Evolutionary conservation across 306 rosid species (phyloP), one percentile per base, ranked within the genome.

Genomic region (Comarum palustre): DNA sequence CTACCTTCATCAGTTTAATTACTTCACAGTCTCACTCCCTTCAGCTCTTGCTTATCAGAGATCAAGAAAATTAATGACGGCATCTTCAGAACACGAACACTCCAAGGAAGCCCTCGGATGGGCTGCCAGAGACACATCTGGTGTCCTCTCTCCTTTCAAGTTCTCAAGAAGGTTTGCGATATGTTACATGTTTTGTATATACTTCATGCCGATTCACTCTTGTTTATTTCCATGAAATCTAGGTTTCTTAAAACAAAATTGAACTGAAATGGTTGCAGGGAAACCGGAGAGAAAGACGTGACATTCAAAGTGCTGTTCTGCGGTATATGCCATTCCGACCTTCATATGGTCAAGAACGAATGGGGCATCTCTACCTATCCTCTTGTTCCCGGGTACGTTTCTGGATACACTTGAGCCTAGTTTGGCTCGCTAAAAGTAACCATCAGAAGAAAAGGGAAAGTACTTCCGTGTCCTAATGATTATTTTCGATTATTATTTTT

Each of bases 71-170:
- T n/a, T n/a, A 51, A 41, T 71, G 47, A 67, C 3, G 27, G 32
- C 16, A 4, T 25, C 76, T 4, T 4, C 66, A 22, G 72, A 64
- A 2, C 42, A 31, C 32, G 67, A 79, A 42, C 83, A 50, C 24
- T 75, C 79, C 20, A 51, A 6, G 27, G 70, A 75, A 52, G 73
- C 83, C 5, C 71, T 69, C 2, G 76, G 79, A 43, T 80, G 80
- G 83, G 83, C 83, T 10, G 79, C 83, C n/a, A 62, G 45, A 54
- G 80, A 80, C 4, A 11, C 73, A 46, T 75, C 77, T 19, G 77
- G 76, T 13, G 6, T 75, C 36, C 76, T 80, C 24, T 80, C 83
- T 75, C 76, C 83, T 8, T 80, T 80, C 75, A 38, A 25, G 8
- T 75, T 80, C 80, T 75, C 80, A 57, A 54, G 83, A 63, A 80